A percentile compares a stretch with the other conserved stretches of the same genome.
phyloP scores from a whole-genome alignment of 257 asterid species.

The Solanum piurae region DNA sequence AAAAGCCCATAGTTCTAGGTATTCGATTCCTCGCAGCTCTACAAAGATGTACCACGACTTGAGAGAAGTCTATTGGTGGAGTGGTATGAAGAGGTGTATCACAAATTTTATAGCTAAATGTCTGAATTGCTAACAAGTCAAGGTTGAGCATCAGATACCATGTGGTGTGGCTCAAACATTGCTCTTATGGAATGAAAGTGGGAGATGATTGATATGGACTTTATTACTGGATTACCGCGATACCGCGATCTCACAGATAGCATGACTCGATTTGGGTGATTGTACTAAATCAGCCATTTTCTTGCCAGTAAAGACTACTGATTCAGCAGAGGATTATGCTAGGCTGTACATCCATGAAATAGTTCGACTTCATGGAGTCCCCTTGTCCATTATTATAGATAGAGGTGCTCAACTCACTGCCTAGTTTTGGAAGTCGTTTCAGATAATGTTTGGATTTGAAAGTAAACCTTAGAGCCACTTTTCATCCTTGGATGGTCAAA shows the following conservation, averaged over 20 bases:
- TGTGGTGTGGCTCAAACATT: background rate
- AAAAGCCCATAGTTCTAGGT: background rate
- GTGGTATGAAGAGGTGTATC: background rate
- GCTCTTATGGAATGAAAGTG: background rate
- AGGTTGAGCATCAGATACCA: background rate
- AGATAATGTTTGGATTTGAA: background rate
- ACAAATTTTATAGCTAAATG: background rate
- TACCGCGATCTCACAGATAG: background rate
- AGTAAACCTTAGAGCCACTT: background rate
- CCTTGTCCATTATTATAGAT: background rate
- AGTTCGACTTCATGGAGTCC: background rate
- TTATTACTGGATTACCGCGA: no score
- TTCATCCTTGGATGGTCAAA: background rate
- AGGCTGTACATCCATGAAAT: background rate
- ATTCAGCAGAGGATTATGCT: background rate
- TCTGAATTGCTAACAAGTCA: background rate
- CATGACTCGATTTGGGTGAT: background rate
- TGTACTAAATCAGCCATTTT: background rate
- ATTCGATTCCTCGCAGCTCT: background rate
- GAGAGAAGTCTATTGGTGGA: background rate
- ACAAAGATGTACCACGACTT: background rate
- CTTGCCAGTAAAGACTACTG: background rate
- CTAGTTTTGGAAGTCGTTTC: background rate
- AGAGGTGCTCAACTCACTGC: background rate
- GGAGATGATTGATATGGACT: background rate